These are phyloP conservation scores for Candida tallmaniae DNA, from an alignment of 805 yeast species.

Conservation along the genomic window DNA sequence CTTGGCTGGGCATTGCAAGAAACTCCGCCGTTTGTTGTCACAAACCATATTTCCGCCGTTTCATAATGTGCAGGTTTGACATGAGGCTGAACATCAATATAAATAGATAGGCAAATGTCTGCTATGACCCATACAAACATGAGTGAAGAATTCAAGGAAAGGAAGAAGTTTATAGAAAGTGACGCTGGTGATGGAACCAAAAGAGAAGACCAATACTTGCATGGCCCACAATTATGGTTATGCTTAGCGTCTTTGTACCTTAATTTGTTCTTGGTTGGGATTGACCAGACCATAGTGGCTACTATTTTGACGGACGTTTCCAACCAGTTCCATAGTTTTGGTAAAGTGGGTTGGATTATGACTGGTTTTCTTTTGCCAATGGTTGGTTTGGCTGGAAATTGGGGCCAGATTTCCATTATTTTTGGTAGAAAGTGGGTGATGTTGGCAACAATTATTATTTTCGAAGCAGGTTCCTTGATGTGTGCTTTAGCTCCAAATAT, in stretches of 20 bases:
- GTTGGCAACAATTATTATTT: slow-evolving; percentile 8
- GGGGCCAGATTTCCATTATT: slow-evolving; percentile 34
- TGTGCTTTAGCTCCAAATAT: slow-evolving; percentile 33
- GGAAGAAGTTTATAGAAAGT: slow-evolving; percentile 25
- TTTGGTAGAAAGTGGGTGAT: slow-evolving; percentile 32
- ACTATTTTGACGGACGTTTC: slow-evolving; percentile 33
- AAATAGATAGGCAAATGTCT: too few species aligned
- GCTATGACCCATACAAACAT: too few species aligned
- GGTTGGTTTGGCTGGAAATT: slow-evolving; percentile 30
- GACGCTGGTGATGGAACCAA: slow-evolving; percentile 42
- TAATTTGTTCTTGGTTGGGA: slow-evolving; percentile 30
- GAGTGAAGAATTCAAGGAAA: too few species aligned
- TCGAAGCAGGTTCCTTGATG: slow-evolving; percentile 26
- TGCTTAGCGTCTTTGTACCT: slow-evolving; percentile 25
- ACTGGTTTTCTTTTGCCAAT: slow-evolving; percentile 34
- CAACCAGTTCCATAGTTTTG: slow-evolving; percentile 28
- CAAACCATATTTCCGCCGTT: too few species aligned
- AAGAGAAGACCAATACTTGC: slow-evolving; percentile 33
- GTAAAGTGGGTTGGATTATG: slow-evolving; percentile 34
- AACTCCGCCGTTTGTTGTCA: too few species aligned
- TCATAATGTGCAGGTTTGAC: too few species aligned
- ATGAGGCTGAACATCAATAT: too few species aligned
- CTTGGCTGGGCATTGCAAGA: too few species aligned
- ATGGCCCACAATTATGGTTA: slow-evolving; percentile 21
- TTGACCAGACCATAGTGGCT: slow-evolving; percentile 38